Conservation (phyloP, 2,329 filamentous ascomycete species). For the Alternaria burnsii region DNA sequence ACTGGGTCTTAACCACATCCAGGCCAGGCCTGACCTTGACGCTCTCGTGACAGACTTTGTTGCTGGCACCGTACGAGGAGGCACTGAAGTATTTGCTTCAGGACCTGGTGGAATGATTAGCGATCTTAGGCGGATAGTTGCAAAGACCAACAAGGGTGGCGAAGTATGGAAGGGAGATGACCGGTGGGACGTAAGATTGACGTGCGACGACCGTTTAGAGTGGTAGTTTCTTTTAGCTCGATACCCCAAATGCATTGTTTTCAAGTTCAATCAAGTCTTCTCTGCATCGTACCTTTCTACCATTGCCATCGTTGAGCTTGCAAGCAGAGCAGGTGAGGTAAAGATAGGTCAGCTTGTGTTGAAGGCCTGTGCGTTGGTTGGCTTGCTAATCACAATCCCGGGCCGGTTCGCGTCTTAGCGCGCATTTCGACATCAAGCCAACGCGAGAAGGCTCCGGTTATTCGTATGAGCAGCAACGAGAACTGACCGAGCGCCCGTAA, state of each 20-base stretch:
- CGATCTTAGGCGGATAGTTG: slow-evolving; percentile 44
- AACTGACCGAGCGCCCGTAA: neutral
- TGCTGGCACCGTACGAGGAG: slow-evolving; percentile 30
- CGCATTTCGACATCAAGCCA: neutral
- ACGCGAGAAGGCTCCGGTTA: neutral
- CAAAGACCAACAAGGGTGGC: slow-evolving; percentile 39
- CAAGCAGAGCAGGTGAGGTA: neutral
- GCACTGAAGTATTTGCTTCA: slow-evolving; percentile 44
- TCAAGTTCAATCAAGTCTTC: neutral
- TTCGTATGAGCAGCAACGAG: neutral
- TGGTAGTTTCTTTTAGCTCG: slow-evolving; percentile 35
- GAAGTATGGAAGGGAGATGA: slow-evolving; percentile 47
- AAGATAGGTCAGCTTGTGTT: neutral
- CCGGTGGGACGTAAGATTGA: slow-evolving; percentile 41
- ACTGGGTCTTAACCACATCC: slow-evolving; percentile 34
- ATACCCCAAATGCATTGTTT: slow-evolving; percentile 30
- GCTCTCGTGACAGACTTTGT: slow-evolving; percentile 36
- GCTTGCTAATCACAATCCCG: neutral
- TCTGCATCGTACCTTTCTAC: neutral
- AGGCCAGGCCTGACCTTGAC: slow-evolving; percentile 34
- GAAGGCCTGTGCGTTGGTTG: neutral
- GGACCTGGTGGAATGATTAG: slow-evolving; percentile 46
- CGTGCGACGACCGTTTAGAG: slow-evolving; percentile 45
- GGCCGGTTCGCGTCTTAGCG: neutral
- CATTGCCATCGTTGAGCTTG: neutral